Evolutionary conservation across 768 basidiomycete species (phyloP).

Genomic region (Podaxis pistillaris): DNA sequence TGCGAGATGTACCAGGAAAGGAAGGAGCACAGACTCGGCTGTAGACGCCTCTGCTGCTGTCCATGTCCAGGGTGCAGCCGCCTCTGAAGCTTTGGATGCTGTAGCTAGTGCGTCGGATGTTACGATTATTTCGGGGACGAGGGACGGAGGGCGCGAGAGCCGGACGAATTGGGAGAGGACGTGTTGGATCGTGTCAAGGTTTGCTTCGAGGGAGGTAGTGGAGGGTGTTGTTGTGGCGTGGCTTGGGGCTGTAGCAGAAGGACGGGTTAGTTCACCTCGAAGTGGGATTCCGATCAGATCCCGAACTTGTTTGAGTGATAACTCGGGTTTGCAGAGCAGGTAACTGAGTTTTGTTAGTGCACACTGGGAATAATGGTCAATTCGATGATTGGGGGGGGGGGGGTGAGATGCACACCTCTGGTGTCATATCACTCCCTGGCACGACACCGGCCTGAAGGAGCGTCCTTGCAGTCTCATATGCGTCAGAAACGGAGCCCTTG

Average conservation of each 20-base stretch:
- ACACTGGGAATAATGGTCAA: slow-evolving; percentile 46
- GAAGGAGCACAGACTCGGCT: slow-evolving; percentile 70
- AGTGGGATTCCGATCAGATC: slow-evolving; percentile 74
- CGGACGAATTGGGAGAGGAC: slow-evolving; percentile 70
- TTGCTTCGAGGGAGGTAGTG: slow-evolving; percentile 37
- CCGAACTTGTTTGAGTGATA: slow-evolving; percentile 66
- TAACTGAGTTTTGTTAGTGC: slow-evolving; percentile 90
- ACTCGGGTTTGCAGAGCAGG: slow-evolving; percentile 82
- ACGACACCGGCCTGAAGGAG: slow-evolving; percentile 75
- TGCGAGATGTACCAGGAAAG: slow-evolving; percentile 78
- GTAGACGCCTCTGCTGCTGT: slow-evolving; percentile 74
- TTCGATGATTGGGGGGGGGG: no score
- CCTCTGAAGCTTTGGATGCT: slow-evolving; percentile 33
- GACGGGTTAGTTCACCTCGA: slow-evolving; percentile 82
- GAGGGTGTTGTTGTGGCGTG: slow-evolving; percentile 27
- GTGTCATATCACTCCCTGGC: slow-evolving; percentile 90
- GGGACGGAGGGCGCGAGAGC: slow-evolving; percentile 43
- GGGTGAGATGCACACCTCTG: slow-evolving; percentile 68
- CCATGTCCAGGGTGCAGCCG: slow-evolving; percentile 70
- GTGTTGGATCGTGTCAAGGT: slow-evolving; percentile 59
- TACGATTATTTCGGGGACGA: slow-evolving; percentile 33
- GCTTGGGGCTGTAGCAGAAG: slow-evolving; percentile 40
- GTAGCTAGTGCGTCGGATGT: slow-evolving; percentile 38
- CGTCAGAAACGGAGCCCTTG: slow-evolving; percentile 82
- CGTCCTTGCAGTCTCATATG: slow-evolving; percentile 77